Evolutionary conservation across 192 early-diverging fungal genomes (phyloP), one percentile per base, ranked within the genome.

Genomic region (Coemansia sp.): DNA sequence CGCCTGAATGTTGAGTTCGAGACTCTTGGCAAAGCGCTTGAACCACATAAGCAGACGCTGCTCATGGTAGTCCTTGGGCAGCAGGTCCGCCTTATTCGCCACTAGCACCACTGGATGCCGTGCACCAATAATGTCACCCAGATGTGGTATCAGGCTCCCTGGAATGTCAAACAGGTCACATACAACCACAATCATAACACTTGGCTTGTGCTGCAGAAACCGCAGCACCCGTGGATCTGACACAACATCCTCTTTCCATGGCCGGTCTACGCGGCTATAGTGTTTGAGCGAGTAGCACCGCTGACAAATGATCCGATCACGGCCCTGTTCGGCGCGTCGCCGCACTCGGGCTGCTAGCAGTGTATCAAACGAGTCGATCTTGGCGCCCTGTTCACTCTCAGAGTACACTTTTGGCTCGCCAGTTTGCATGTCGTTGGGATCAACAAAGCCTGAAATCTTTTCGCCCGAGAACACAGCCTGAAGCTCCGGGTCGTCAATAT

Each of bases 121-220:
- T 8, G 66, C 53, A 27, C 88, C 84, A 23, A 88, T 83, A 48
- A 86, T 66, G 10, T 85, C 60, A 45, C 81, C 65, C 21, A 86
- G 60, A 35, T 79, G 63, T 4, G 75, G 72, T 5, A 83, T 72
- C 10, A 90, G 58, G 24, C 86, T 87, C 6, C 78, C 85, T 3
- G 89, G 90, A 24, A 91, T 84, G 66, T 92, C 90, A 43, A 80
- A 78, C 53, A 88, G 60, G 51, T 92, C 90, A 51, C 87, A 75
- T 3, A 92, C 82, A 27, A 79, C 67, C 2, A 92, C 76, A 1
- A 87, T 66, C 21, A 90, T 43, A 0, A 86, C 71, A 23, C 80
- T 71, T 10, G 75, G 23, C 57, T 77, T 82, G 49, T 84, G 85
- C 25, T 70, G 73, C 68, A 90, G 59, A 58, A 88, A 89, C 17